Evolutionary conservation across 2,329 filamentous ascomycete genomes (phyloP).

Genomic region (Monosporascus sp.): DNA sequence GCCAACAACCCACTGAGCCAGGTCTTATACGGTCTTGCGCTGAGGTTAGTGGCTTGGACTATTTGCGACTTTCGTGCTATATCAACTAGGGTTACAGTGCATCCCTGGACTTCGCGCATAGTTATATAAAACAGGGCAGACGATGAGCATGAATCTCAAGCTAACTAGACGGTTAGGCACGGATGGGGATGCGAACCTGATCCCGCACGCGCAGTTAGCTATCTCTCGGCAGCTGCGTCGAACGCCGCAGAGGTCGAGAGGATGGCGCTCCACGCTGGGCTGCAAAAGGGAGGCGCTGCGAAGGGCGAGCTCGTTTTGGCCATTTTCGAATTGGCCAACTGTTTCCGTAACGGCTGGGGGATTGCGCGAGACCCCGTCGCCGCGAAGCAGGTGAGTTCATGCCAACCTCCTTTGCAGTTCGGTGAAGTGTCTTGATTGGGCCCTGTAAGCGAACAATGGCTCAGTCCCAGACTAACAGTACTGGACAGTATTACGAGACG

Average conservation of each 20-base stretch:
- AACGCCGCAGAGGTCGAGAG: constrained; percentile 87
- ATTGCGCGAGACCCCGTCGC: constrained; percentile 80
- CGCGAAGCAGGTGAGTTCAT: constrained; percentile 59
- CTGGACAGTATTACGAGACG: constrained; percentile 83
- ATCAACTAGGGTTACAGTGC: too few species aligned
- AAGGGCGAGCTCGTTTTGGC: constrained; percentile 95
- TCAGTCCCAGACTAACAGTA: not conserved
- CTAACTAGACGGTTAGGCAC: constrained; percentile 54
- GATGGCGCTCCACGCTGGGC: constrained; percentile 75
- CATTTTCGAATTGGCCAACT: constrained; percentile 91
- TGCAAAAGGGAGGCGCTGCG: constrained; percentile 88
- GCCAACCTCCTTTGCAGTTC: not conserved
- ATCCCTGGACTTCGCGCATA: too few species aligned
- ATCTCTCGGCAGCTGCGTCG: constrained; percentile 81
- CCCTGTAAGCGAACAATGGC: not conserved
- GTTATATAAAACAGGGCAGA: not conserved
- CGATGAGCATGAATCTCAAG: constrained; percentile 2
- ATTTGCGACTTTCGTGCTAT: not conserved
- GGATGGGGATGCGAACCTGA: constrained; percentile 84
- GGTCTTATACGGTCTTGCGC: constrained; percentile 87
- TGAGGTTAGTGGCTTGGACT: constrained; percentile 55
- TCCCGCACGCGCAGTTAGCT: constrained; percentile 68
- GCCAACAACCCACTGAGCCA: constrained; percentile 92
- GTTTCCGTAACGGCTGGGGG: constrained; percentile 92
- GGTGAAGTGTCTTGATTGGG: not conserved